Conservation (phyloP, 768 basidiomycete species). For the Mycena maculata region DNA sequence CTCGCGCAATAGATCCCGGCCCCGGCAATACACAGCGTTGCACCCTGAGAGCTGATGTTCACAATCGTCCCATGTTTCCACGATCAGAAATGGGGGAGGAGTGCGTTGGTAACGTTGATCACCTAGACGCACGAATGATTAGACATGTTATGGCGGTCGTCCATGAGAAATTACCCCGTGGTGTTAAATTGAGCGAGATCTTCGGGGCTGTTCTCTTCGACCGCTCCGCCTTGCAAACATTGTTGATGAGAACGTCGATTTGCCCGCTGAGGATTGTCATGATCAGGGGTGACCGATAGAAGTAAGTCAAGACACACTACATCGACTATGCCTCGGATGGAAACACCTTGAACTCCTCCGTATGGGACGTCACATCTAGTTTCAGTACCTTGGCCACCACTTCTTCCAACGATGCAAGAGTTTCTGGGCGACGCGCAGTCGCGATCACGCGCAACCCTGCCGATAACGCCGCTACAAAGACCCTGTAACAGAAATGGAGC, state of each 20-base stretch:
- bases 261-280: slow-evolving; percentile 19
- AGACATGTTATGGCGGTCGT: too few species aligned
- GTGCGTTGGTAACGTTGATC: slow-evolving; percentile 39
- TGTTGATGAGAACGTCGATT: slow-evolving; percentile 43
- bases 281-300: background rate
- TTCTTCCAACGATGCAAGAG: background rate
- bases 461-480: slow-evolving; percentile 10
- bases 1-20: slow-evolving; percentile 35
- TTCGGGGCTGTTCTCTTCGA: slow-evolving; percentile 33
- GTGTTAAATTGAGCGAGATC: slow-evolving; percentile 37
- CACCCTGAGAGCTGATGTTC: slow-evolving; percentile 36
- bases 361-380: too few species aligned
- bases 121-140: background rate
- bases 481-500: background rate
- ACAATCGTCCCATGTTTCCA: slow-evolving; percentile 32
- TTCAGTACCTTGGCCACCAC: background rate
- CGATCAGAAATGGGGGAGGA: slow-evolving; percentile 43
- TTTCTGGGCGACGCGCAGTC: slow-evolving; percentile 24
- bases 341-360: too few species aligned
- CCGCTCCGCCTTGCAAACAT: slow-evolving; percentile 39
- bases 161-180: slow-evolving; percentile 36
- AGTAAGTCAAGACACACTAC: too few species aligned
- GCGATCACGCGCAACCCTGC: slow-evolving; percentile 17
- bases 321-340: too few species aligned
- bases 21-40: slow-evolving; percentile 22